Percentiles rank a stretch among this genome's conserved stretches.
Conservation (phyloP, 805 yeast genomes). For the Lipomyces starkeyi region DNA sequence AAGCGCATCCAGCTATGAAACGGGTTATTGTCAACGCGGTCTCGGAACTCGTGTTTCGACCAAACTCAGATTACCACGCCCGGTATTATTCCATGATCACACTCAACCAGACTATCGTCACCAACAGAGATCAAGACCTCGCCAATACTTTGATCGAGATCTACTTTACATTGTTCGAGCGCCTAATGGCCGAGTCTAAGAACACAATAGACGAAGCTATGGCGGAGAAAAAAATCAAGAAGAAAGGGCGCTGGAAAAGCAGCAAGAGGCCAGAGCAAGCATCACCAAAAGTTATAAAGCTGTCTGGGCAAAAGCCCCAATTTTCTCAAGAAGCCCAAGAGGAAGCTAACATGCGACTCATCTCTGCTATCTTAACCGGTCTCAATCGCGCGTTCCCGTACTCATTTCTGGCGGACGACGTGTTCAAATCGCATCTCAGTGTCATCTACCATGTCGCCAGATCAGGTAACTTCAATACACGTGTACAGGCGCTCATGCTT, state of each 20-base stretch:
- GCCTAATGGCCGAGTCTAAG: conserved; percentile 74
- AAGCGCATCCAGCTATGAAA: conserved; percentile 96
- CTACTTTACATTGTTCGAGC: conserved; percentile 86
- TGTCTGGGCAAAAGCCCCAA: conserved; percentile 20
- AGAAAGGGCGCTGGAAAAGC: conserved; percentile 70
- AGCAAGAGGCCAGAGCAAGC: conserved; percentile 42
- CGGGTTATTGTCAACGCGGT: conserved; percentile 76
- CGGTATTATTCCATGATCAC: conserved; percentile 88
- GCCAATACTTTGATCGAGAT: conserved; percentile 85
- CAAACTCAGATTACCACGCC: conserved; percentile 78
- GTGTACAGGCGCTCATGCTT: conserved; percentile 87
- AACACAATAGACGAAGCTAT: conserved; percentile 49
- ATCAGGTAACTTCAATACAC: conserved; percentile 90
- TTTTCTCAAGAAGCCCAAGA: conserved; percentile 48
- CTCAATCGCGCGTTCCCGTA: conserved; percentile 96
- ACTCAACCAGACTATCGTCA: conserved; percentile 88
- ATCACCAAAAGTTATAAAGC: conserved; percentile 21
- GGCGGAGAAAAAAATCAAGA: conserved; percentile 55
- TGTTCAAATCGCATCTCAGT: conserved; percentile 73
- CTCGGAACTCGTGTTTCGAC: conserved; percentile 77
- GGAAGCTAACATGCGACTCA: conserved; percentile 82
- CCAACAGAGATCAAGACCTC: conserved; percentile 73
- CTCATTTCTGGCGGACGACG: conserved; percentile 71
- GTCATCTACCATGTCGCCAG: conserved; percentile 90
- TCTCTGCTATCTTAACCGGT: conserved; percentile 92